These are phyloP conservation scores for Harringtonia lauricola DNA, from an alignment of 2,329 filamentous ascomycete genomes.

Conservation along the genomic window DNA sequence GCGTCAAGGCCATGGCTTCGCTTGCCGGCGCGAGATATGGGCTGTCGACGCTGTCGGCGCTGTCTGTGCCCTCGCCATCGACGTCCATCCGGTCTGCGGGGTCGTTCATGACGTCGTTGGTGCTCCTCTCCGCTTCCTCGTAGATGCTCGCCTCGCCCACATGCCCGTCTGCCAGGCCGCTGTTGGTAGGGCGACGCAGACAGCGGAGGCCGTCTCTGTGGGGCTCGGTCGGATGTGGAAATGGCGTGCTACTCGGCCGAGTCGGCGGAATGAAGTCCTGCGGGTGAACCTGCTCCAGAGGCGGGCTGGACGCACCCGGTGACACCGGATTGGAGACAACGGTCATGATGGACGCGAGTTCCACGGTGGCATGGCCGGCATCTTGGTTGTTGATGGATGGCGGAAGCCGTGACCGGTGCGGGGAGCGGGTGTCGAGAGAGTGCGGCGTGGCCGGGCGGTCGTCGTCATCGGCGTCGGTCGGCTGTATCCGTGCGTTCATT, in stretches of 20 bases:
- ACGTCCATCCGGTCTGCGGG: constrained; percentile 9
- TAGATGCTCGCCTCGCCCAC: constrained; percentile 11
- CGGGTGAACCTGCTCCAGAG: constrained; percentile 33
- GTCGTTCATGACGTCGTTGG: no score
- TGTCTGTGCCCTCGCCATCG: background rate
- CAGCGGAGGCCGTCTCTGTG: constrained; percentile 31
- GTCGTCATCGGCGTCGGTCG: background rate
- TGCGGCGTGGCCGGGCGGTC: constrained; percentile 1
- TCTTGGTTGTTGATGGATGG: constrained; percentile 18
- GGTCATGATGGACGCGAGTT: constrained; percentile 32
- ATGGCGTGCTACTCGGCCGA: constrained; percentile 49
- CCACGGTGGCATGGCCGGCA: constrained; percentile 26
- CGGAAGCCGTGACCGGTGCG: background rate
- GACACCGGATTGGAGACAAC: constrained; percentile 43
- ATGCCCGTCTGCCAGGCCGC: constrained; percentile 13
- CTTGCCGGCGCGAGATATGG: no score
- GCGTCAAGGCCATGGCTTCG: background rate
- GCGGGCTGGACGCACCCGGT: constrained; percentile 40
- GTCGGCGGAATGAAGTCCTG: constrained; percentile 37
- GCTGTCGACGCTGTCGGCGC: no score
- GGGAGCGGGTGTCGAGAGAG: background rate
- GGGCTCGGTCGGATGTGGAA: constrained; percentile 39
- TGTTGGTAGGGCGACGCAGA: constrained; percentile 24
- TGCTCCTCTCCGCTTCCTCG: constrained; percentile 12
- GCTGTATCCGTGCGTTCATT: constrained; percentile 4